A percentile compares a stretch with the other conserved stretches of the same genome.
These are phyloP conservation scores for Aspergillus egyptiacus DNA, from an alignment of 495 filamentous ascomycete species.

Conservation along the genomic window DNA sequence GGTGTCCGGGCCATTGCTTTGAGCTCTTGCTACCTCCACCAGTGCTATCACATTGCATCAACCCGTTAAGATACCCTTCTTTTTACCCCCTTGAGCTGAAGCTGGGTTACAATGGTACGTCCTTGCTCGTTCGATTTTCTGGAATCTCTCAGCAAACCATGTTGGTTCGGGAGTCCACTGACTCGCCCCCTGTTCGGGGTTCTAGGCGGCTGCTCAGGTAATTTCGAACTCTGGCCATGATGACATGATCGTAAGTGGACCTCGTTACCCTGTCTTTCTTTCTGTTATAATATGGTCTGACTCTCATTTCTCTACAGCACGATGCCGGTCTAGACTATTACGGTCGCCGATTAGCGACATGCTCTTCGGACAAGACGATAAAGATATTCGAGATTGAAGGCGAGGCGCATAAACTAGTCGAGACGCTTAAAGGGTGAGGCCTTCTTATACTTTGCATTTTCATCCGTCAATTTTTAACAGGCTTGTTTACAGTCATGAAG, in stretches of 20 bases:
- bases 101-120: constrained; percentile 12
- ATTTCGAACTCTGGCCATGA: constrained; percentile 91
- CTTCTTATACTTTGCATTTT: background rate
- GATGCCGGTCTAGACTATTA: constrained; percentile 99
- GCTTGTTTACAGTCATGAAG: constrained; percentile 65
- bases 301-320: constrained; percentile 53
- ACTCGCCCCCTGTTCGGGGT: constrained; percentile 7
- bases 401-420: constrained; percentile 80
- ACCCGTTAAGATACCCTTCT: background rate
- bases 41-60: constrained; percentile 1
- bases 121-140: background rate
- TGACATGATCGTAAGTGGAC: constrained; percentile 92
- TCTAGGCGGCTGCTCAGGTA: constrained; percentile 64
- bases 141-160: background rate
- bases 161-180: constrained; percentile 14
- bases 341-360: constrained; percentile 91
- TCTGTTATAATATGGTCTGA: too few relatives aligned
- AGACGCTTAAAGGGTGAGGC: constrained; percentile 86
- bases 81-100: constrained; percentile 6
- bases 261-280: background rate
- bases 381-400: constrained; percentile 99
- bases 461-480: constrained; percentile 10
- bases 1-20: constrained; percentile 9
- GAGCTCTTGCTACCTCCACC: constrained; percentile 4
- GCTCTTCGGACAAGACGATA: constrained; percentile 95